phyloP scores from a whole-genome alignment of 768 basidiomycete genomes.

The Pulveroboletus sp. region DNA sequence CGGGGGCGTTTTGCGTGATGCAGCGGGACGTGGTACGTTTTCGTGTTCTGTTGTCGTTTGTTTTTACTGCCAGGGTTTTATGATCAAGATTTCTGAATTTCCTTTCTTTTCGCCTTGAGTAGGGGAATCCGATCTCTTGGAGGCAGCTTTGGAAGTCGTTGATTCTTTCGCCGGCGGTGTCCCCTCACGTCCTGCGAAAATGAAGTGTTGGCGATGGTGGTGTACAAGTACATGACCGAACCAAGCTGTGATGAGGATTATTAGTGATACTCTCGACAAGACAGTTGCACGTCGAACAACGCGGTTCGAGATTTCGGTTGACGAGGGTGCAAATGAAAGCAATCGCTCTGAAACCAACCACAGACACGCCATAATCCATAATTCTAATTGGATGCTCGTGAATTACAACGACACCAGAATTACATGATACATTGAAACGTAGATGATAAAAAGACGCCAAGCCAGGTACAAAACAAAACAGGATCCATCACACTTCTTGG shows the following conservation, averaged over 20 bases:
- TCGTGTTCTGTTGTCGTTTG: not conserved
- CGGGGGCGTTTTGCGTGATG: conserved; percentile 69
- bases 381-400: conserved; percentile 4
- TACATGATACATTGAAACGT: conserved; percentile 28
- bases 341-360: too few relatives aligned
- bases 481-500: conserved; percentile 32
- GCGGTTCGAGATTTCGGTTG: too few relatives aligned
- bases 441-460: conserved; percentile 28
- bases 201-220: not conserved
- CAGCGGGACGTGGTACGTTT: conserved; percentile 56
- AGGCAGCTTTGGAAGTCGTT: conserved; percentile 67
- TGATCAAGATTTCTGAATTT: not conserved
- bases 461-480: conserved; percentile 13
- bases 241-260: not conserved
- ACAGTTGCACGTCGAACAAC: not conserved
- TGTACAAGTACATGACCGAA: not conserved
- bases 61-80: not conserved
- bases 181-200: conserved; percentile 49
- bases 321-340: too few relatives aligned
- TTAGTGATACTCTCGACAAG: not conserved
- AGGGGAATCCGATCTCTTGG: conserved; percentile 81
- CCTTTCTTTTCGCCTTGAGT: not conserved
- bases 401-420: conserved; percentile 16
- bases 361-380: not conserved
- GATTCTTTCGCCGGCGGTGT: conserved; percentile 46